Conservation (phyloP, 257 asterid genomes). For the Lavandula angustifolia region DNA sequence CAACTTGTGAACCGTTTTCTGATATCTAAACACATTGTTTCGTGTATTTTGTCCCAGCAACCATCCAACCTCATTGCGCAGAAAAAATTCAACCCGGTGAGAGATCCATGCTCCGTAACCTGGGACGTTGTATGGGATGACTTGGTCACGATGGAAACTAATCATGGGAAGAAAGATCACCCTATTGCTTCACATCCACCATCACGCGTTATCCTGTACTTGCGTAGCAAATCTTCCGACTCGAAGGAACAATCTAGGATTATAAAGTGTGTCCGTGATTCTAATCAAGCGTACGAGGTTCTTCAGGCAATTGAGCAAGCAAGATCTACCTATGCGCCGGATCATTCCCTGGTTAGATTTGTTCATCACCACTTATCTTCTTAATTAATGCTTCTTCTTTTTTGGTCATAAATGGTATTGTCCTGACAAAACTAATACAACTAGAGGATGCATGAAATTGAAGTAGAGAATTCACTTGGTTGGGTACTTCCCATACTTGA, state of each 20-base stretch:
- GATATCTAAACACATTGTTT: constrained; percentile 25
- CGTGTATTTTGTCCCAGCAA: constrained; percentile 61
- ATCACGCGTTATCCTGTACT: constrained; percentile 73
- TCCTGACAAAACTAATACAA: neutral
- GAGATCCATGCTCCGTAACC: constrained; percentile 92
- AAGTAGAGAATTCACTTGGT: no score
- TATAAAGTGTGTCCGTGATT: constrained; percentile 72
- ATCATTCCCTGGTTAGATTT: constrained; percentile 58
- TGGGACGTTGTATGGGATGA: constrained; percentile 96
- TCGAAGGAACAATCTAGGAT: constrained; percentile 76
- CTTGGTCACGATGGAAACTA: constrained; percentile 75
- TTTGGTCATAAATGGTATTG: neutral
- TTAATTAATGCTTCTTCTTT: constrained; percentile 15
- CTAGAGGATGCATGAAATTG: constrained; percentile 1
- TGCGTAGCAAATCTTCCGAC: constrained; percentile 59
- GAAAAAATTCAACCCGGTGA: constrained; percentile 83
- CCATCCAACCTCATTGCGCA: constrained; percentile 85
- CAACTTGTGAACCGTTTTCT: constrained; percentile 20
- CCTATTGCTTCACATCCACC: constrained; percentile 59
- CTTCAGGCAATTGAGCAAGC: constrained; percentile 84
- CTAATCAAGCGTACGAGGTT: constrained; percentile 80
- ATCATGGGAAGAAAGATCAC: constrained; percentile 84
- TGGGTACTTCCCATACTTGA: no score
- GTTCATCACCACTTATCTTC: constrained; percentile 21
- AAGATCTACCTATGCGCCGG: constrained; percentile 64